Evolutionary conservation across 345 rosid species (phyloP), one percentile per base, ranked within the genome.

Genomic region (Dovyalis caffra): DNA sequence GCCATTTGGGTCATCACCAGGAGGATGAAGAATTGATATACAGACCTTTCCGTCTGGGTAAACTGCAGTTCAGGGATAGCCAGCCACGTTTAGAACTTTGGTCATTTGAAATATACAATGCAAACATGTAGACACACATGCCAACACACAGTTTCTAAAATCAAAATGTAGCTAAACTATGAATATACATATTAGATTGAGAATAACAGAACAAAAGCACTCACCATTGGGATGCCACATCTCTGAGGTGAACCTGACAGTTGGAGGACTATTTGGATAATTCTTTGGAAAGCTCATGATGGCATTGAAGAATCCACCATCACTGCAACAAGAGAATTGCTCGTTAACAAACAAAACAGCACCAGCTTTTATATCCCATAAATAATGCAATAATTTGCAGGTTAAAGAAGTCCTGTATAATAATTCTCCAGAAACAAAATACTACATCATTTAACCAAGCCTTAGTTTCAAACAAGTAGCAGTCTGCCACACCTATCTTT

Each of bases 1-100:
- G n/a, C 98, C 98, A 82, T 82, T 88, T 34, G 98, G 98, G 74
- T 91, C 98, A n/a, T 91, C 98, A 64, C 97, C 97, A 60, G 95
- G 95, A 49, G 95, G 94, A 80, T 93, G 98, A 75, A 91, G 95
- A 80, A 91, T 93, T 12, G 98, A 93, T 74, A 93, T 91, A 84
- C 95, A 90, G 73, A 93, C 97, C 73, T 77, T 85, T 53, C 98
- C 98, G 74, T 91, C 97, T 7, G 88, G 74, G 74, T 88, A 93
- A 71, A 91, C 98, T 90, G 4, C 40, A 78, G 47, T 65, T 38
- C 65, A 66, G 43, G 28, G 40, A 66, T n/a, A 32, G 6, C 49
- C 25, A 9, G 16, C 29, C 56, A 18, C 31, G 31, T 8, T 58
- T 73, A 75, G 68, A 66, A 79, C 47, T 68, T 69, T 45, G 63